Percentiles rank a stretch among this genome's conserved stretches.
phyloP scores from a whole-genome alignment of 2,329 filamentous ascomycete genomes.

The Neonectria hederae region DNA sequence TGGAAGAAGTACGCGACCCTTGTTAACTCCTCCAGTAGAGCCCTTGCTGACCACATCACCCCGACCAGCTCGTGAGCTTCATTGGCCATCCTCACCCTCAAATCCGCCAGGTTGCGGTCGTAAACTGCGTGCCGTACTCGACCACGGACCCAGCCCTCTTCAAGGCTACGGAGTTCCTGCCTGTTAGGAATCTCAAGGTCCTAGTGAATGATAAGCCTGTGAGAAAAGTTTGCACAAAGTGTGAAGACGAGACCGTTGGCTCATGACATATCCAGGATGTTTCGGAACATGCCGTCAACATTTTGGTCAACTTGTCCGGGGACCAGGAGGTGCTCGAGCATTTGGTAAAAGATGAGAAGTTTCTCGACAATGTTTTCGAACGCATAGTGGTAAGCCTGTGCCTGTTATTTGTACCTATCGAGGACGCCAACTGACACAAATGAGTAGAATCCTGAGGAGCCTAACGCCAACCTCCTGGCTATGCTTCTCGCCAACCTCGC shows the following conservation, averaged over 20 bases:
- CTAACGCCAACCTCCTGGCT: conserved; percentile 82
- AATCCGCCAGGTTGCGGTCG: conserved; percentile 84
- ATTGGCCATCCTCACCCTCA: conserved; percentile 92
- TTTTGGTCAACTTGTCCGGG: conserved; percentile 85
- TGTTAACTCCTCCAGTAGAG: not conserved
- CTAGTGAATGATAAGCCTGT: conserved; percentile 85
- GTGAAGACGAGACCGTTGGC: not conserved
- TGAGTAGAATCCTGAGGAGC: conserved; percentile 74
- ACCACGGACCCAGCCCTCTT: conserved; percentile 80
- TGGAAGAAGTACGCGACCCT: conserved; percentile 72
- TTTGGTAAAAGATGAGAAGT: conserved; percentile 81
- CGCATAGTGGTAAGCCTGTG: conserved; percentile 74
- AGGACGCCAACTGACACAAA: conserved; percentile 8
- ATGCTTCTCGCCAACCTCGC: conserved; percentile 95
- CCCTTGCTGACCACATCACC: conserved; percentile 23
- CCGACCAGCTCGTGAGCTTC: conserved; percentile 83
- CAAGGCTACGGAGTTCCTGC: conserved; percentile 80
- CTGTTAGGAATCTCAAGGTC: conserved; percentile 87
- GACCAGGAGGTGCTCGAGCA: conserved; percentile 79
- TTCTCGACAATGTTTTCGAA: conserved; percentile 77
- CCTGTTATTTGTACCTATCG: not conserved
- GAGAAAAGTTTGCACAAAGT: conserved; percentile 44
- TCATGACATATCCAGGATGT: conserved; percentile 70
- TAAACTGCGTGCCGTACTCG: conserved; percentile 87
- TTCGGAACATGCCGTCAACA: conserved; percentile 90